Percentiles rank a stretch among this genome's conserved stretches.
phyloP scores from a whole-genome alignment of 2,329 filamentous ascomycete species.

The Venturia oleaginea region DNA sequence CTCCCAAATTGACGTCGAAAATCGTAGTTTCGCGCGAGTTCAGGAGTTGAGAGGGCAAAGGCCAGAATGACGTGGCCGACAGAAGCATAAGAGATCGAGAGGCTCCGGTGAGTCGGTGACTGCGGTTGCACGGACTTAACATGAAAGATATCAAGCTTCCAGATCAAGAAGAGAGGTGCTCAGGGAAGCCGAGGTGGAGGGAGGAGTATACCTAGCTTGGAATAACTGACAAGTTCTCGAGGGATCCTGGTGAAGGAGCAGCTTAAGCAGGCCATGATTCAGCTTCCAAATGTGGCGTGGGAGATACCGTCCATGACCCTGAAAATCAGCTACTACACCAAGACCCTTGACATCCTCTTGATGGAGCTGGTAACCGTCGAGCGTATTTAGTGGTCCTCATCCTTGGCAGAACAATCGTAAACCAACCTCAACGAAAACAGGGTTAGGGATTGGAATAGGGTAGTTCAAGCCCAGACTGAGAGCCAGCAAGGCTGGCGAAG shows the following conservation, averaged over 20 bases:
- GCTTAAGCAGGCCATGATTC: neutral
- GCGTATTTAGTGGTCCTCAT: too few relatives aligned
- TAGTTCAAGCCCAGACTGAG: too few relatives aligned
- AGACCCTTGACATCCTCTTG: neutral
- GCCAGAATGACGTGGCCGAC: neutral
- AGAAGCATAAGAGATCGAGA: neutral
- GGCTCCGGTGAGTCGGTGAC: neutral
- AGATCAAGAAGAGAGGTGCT: neutral
- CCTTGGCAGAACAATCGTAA: too few relatives aligned
- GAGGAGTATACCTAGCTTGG: neutral
- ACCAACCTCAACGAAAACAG: too few relatives aligned
- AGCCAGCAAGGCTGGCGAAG: neutral
- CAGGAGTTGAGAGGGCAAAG: neutral
- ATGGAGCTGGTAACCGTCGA: too few relatives aligned
- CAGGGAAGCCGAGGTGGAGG: neutral
- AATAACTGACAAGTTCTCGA: neutral
- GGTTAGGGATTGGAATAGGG: too few relatives aligned
- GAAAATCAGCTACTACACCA: neutral
- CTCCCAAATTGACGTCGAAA: neutral
- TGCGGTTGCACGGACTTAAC: neutral
- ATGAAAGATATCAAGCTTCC: neutral
- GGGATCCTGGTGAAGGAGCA: neutral
- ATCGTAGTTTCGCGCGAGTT: neutral
- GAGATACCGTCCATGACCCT: neutral
- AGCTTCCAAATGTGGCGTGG: neutral